Base-by-base conservation (phyloP, 371 early-diverging fungal genomes). In the Syncephalastrum racemosum region DNA sequence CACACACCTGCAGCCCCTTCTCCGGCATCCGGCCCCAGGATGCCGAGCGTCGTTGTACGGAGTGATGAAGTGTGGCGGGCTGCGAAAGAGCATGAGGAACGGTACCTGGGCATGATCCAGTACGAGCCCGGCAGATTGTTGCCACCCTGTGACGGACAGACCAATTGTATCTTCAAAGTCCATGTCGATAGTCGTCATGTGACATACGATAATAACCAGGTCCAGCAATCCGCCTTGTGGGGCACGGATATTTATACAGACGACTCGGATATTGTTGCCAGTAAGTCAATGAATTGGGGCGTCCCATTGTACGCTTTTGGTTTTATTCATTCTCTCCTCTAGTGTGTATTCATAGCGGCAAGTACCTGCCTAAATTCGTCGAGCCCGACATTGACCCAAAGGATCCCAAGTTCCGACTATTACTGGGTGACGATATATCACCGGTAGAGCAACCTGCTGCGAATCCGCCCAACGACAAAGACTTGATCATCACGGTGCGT, bases 241-340 rank as follows among this genome's bases (percentile, higher is more conserved):
- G 94, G 94, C 5, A 92, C 94, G 1, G 91, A 89, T 54, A 68
- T 94, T 16, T 94, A 94, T 62, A 87, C 91, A 0, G 94, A 94
- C 58, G 94, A 94, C 64, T 91, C 92, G 0, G 94, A 94, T 58
- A 73, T 92, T 24, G 91, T 94, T 20, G 86, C 91, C 13, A 87
- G 90, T 90, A 76, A 68, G 68, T 61, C 19, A 20, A 18, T 16
- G 15, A 19, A 49, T 15, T 25, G 0, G 15, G 18, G 6, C n/a
- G n/a, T 2, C 2, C 8, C 12, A 25, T 15, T 13, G 13, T 1
- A 36, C 8, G 36, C 3, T 50, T 22, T 20, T 13, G 7, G 3
- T 12, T 40, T 27, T 41, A 1, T 46, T 16, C 4, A 14, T 6
- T 48, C 12, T 46, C 6, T 23, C 14, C 24, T 27, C 13, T 20